Evolutionary conservation across 1,284 basidiomycete species (phyloP).

Genomic region (Calocybe gambosa): DNA sequence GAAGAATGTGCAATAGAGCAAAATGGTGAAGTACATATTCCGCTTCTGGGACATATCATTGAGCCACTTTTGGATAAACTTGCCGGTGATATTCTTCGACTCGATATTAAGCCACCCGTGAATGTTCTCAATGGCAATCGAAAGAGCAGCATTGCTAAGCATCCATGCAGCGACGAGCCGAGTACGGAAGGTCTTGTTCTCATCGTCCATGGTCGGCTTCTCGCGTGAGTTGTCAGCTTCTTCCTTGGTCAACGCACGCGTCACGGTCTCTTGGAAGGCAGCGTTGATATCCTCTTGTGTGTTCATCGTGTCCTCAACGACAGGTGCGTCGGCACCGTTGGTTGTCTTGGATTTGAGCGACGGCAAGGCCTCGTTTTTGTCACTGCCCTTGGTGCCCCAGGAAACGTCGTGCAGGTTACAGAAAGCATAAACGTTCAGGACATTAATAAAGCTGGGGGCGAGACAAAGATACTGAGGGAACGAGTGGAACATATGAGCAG

Average conservation of each 20-base stretch:
- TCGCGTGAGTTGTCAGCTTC: constrained; percentile 51
- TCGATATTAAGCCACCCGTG: constrained; percentile 55
- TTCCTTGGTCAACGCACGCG: constrained; percentile 72
- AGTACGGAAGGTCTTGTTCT: constrained; percentile 82
- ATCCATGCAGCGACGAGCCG: constrained; percentile 74
- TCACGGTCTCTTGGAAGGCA: constrained; percentile 79
- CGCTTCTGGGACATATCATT: constrained; percentile 43
- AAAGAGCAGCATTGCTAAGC: constrained; percentile 62
- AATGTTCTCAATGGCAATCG: constrained; percentile 67
- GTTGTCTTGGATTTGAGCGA: constrained; percentile 69
- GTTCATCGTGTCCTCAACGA: constrained; percentile 67
- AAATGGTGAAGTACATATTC: constrained; percentile 65
- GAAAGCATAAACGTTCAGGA: constrained; percentile 84
- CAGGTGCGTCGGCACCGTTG: constrained; percentile 56
- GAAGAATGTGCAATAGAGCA: constrained; percentile 78
- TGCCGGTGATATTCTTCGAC: constrained; percentile 26
- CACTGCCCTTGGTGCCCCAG: constrained; percentile 85
- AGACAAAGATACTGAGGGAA: constrained; percentile 78
- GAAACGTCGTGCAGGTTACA: constrained; percentile 80
- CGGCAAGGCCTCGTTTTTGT: constrained; percentile 81
- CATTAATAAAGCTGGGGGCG: constrained; percentile 77
- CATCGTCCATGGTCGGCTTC: constrained; percentile 73
- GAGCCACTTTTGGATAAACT: constrained; percentile 30
- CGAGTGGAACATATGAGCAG: constrained; percentile 86
- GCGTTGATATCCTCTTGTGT: constrained; percentile 77